phyloP scores from a whole-genome alignment of 2,329 filamentous ascomycete species.

The Colletotrichum sp. region DNA sequence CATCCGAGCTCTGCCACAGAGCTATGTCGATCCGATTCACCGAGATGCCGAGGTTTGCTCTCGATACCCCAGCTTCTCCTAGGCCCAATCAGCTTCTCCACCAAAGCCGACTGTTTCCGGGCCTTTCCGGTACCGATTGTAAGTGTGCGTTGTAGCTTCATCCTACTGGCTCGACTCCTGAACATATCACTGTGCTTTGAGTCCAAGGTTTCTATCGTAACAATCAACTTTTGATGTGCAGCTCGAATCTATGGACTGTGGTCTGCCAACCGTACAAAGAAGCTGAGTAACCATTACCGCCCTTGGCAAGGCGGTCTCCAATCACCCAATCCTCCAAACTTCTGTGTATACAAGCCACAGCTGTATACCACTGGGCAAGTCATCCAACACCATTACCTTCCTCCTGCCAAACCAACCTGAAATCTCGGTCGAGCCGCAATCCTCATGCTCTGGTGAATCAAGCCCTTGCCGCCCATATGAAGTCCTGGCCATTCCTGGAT shows the following conservation, averaged over 20 bases:
- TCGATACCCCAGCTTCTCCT: background rate
- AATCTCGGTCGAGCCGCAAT: background rate
- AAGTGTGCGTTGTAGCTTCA: background rate
- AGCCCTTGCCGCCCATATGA: background rate
- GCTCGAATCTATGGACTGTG: slow-evolving; percentile 5
- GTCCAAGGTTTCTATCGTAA: background rate
- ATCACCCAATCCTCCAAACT: background rate
- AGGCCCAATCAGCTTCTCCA: slow-evolving; percentile 2
- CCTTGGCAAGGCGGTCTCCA: background rate
- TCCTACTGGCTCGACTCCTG: background rate
- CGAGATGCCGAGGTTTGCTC: slow-evolving; percentile 17
- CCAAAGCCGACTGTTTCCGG: slow-evolving; percentile 15
- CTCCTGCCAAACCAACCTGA: background rate
- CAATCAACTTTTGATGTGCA: slow-evolving; percentile 16
- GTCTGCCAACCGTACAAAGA: background rate
- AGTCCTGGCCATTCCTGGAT: background rate
- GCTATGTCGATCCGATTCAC: background rate
- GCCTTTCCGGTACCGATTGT: background rate
- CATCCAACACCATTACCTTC: slow-evolving; percentile 13
- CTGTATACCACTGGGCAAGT: background rate
- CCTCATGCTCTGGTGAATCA: background rate
- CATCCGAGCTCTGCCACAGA: background rate
- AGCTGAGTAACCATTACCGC: background rate
- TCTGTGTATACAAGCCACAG: slow-evolving; percentile 7
- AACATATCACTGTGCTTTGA: background rate